Conservation (phyloP, 1,284 basidiomycete genomes). For the Cryptococcus floricola region DNA sequence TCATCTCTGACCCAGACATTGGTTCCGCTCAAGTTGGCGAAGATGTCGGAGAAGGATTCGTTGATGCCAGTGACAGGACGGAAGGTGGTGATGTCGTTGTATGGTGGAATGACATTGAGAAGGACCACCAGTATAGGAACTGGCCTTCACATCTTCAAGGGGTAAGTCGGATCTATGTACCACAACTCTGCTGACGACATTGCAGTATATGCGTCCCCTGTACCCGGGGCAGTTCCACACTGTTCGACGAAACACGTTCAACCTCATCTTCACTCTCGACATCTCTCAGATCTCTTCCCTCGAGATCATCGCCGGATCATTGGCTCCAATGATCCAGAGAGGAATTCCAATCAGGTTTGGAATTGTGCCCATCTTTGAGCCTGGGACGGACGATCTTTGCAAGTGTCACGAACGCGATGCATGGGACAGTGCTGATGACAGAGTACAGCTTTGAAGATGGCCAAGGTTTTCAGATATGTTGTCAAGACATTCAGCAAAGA, state of each 20-base stretch:
- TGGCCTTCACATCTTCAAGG: slow-evolving; percentile 31
- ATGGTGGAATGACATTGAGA: slow-evolving; percentile 89
- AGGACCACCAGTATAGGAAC: slow-evolving; percentile 57
- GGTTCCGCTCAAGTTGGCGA: slow-evolving; percentile 54
- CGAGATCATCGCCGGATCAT: slow-evolving; percentile 60
- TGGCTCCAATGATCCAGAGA: slow-evolving; percentile 66
- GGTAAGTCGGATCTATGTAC: slow-evolving; percentile 16
- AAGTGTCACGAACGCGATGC: slow-evolving; percentile 6
- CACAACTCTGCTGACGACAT: slow-evolving; percentile 2
- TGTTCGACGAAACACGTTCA: slow-evolving; percentile 70
- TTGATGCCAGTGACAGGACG: slow-evolving; percentile 80
- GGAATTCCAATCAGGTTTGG: slow-evolving; percentile 76
- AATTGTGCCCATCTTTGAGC: slow-evolving; percentile 62
- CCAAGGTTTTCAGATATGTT: slow-evolving; percentile 66
- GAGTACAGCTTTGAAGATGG: slow-evolving; percentile 61
- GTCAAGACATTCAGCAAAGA: slow-evolving; percentile 61
- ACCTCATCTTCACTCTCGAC: slow-evolving; percentile 73
- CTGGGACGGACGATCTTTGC: slow-evolving; percentile 44
- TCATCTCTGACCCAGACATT: slow-evolving; percentile 65
- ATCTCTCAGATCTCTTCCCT: slow-evolving; percentile 62
- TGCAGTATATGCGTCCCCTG: slow-evolving; percentile 34
- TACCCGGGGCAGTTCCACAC: slow-evolving; percentile 69
- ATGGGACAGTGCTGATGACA: not conserved
- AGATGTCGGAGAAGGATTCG: slow-evolving; percentile 66
- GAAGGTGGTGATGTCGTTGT: slow-evolving; percentile 71